Evolutionary conservation across 2,329 filamentous ascomycete species (phyloP).

Genomic region (Lasiodiplodia sp.): DNA sequence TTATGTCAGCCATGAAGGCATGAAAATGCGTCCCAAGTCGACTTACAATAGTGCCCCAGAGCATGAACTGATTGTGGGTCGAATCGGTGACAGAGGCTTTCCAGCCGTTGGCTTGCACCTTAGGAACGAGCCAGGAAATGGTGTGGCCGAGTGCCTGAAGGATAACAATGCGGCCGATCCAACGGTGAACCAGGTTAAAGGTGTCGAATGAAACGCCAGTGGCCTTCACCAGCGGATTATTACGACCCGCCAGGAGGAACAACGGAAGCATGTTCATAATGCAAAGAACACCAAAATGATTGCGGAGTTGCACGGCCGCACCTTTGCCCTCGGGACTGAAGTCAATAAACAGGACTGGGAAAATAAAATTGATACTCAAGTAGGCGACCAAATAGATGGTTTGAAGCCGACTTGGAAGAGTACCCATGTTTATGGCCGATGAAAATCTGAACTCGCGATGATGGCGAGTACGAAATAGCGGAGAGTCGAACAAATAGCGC

Average conservation of each 20-base stretch:
- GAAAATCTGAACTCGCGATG: slow-evolving; percentile 61
- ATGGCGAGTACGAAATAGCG: slow-evolving; percentile 56
- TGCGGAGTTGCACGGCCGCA: slow-evolving; percentile 69
- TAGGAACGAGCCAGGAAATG: slow-evolving; percentile 62
- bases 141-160: slow-evolving; percentile 73
- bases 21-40: background rate
- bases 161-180: slow-evolving; percentile 80
- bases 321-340: slow-evolving; percentile 67
- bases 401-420: slow-evolving; percentile 58
- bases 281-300: slow-evolving; percentile 73
- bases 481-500: slow-evolving; percentile 55
- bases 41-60: slow-evolving; percentile 69
- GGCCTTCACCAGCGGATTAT: slow-evolving; percentile 77
- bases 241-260: slow-evolving; percentile 76
- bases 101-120: slow-evolving; percentile 57
- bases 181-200: slow-evolving; percentile 81
- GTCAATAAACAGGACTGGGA: slow-evolving; percentile 64
- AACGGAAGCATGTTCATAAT: slow-evolving; percentile 81
- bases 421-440: slow-evolving; percentile 57
- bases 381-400: slow-evolving; percentile 56
- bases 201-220: slow-evolving; percentile 81
- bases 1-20: slow-evolving; percentile 19
- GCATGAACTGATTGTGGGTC: slow-evolving; percentile 55
- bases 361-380: slow-evolving; percentile 55
- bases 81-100: slow-evolving; percentile 50